Evolutionary conservation across 2,329 filamentous ascomycete species (phyloP).

Genomic region (Meredithiella fracta): DNA sequence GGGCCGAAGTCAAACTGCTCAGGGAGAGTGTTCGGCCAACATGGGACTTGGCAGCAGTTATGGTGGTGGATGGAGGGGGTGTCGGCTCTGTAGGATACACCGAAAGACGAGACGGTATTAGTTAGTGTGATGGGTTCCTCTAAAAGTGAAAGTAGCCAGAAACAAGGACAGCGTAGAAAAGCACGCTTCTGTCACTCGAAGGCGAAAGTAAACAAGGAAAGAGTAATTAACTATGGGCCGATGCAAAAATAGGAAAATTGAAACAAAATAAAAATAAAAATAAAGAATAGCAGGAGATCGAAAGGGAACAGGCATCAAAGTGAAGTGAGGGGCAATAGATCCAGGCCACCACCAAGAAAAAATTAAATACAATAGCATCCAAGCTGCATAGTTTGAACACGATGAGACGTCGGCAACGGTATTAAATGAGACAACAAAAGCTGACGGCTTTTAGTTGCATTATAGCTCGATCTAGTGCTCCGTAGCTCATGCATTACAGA

Average conservation of each 20-base stretch:
- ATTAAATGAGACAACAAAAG: not conserved
- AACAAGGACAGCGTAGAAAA: not conserved
- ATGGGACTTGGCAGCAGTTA: conserved; percentile 13
- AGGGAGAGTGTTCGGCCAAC: conserved; percentile 38
- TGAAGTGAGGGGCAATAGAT: not conserved
- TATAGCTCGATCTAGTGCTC: conserved; percentile 3
- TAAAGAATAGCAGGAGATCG: not conserved
- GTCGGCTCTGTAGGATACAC: conserved; percentile 1
- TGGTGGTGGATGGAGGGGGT: not conserved
- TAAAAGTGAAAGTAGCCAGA: not conserved
- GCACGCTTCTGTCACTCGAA: too few species aligned
- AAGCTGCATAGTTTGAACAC: not conserved
- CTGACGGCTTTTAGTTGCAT: conserved; percentile 4
- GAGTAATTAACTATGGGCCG: too few species aligned
- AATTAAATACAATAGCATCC: not conserved
- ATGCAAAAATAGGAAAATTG: too few species aligned
- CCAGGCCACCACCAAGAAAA: not conserved
- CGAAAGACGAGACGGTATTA: conserved; percentile 14
- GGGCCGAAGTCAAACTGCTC: conserved; percentile 53
- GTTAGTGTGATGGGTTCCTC: conserved; percentile 12
- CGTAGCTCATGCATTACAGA: conserved; percentile 15
- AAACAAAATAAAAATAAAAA: not conserved
- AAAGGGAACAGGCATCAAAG: not conserved
- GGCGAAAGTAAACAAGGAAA: not conserved
- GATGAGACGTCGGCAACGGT: not conserved